Conservation (phyloP, 2,329 filamentous ascomycete species). For the Blastomyces silverae region DNA sequence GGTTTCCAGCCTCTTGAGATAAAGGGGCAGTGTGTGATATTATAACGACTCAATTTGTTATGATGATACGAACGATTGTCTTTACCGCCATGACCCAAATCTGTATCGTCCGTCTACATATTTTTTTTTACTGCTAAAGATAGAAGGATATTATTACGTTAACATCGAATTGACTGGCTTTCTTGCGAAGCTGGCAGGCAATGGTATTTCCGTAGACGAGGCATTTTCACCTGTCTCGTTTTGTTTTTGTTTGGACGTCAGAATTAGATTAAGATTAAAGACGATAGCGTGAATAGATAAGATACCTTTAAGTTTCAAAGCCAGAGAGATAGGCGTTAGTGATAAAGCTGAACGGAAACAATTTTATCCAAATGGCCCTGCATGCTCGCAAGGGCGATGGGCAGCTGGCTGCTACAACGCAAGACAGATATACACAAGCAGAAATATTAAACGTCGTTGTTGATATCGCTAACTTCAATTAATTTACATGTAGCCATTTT, state of each 20-base stretch:
- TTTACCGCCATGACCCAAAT: constrained; percentile 5
- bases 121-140: constrained; percentile 1
- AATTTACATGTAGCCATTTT: background rate
- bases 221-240: background rate
- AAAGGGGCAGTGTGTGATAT: background rate
- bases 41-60: constrained; percentile 7
- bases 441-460: background rate
- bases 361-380: background rate
- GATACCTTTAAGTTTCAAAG: background rate
- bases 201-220: background rate
- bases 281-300: background rate
- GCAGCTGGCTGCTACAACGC: too few species aligned
- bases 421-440: background rate
- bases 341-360: background rate
- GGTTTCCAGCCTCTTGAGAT: background rate
- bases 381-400: background rate
- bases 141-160: constrained; percentile 4
- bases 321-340: too few species aligned
- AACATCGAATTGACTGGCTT: background rate
- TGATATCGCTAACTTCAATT: background rate
- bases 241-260: background rate
- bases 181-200: background rate
- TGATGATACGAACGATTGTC: constrained; percentile 10
- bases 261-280: background rate
- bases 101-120: background rate